These are phyloP conservation scores for Hygrophorus pudorinus DNA, from an alignment of 768 basidiomycete genomes.

Conservation along the genomic window DNA sequence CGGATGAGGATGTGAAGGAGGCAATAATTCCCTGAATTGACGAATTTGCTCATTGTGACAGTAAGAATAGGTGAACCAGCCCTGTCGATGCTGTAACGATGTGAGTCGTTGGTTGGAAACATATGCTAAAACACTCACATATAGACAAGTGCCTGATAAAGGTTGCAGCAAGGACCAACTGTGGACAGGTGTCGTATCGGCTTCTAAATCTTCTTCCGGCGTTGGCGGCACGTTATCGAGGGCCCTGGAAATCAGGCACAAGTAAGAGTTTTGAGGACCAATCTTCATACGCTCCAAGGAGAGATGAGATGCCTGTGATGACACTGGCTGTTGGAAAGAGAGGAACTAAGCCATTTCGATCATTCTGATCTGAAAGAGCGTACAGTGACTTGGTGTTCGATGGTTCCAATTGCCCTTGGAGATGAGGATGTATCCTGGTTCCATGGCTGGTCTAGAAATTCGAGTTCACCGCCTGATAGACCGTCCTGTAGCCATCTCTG, in stretches of 20 bases:
- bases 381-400: slow-evolving; percentile 24
- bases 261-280: slow-evolving; percentile 56
- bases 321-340: slow-evolving; percentile 11
- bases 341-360: too few species aligned
- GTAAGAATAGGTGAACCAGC: slow-evolving; percentile 97
- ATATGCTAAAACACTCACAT: slow-evolving; percentile 44
- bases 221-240: slow-evolving; percentile 33
- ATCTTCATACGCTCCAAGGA: slow-evolving; percentile 69
- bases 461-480: slow-evolving; percentile 60
- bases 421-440: slow-evolving; percentile 27
- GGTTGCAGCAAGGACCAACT: slow-evolving; percentile 80
- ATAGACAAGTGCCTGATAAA: slow-evolving; percentile 72
- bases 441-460: slow-evolving; percentile 68
- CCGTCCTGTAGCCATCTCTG: slow-evolving; percentile 66
- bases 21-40: slow-evolving; percentile 78
- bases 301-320: slow-evolving; percentile 23
- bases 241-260: slow-evolving; percentile 71
- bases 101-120: slow-evolving; percentile 21
- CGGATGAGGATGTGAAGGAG: slow-evolving; percentile 51
- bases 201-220: slow-evolving; percentile 42
- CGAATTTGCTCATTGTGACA: slow-evolving; percentile 93
- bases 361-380: slow-evolving; percentile 23
- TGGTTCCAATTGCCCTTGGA: slow-evolving; percentile 53
- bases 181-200: slow-evolving; percentile 57
- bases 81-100: slow-evolving; percentile 59